Evolutionary conservation across 2,329 filamentous ascomycete genomes (phyloP), one percentile per base, ranked within the genome.

Genomic region (Alternaria sp.): DNA sequence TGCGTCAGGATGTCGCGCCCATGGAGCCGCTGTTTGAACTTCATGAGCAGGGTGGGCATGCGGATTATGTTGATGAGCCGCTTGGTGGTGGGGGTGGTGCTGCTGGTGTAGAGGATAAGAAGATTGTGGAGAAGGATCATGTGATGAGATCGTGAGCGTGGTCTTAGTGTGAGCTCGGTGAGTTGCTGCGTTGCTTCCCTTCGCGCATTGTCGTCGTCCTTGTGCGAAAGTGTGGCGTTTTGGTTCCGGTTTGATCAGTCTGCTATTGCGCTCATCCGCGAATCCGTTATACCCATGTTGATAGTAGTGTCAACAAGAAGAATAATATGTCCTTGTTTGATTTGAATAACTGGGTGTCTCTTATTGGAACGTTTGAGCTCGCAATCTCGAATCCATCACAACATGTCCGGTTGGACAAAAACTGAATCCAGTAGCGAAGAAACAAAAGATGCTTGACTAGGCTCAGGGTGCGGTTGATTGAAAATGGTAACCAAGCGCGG

Each of bases 1-100:
- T 81, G 30, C 61, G 73, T 4, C 71, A 69, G 44, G 61, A 78
- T 56, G 72, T 78, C 0, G 61, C 65, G 59, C 71, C 74, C 8
- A 69, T 73, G 51, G 70, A 71, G 50, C 70, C 67, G 25, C 50
- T 77, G 19, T 76, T 70, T 26, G 67, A 74, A 21, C 46, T 75
- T 1, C 40, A 71, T 8, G 73, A 71, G 53, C 64, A 69, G 26
- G 23, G 53, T 15, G 32, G 54, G 9, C 30, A 15, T 4, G 23
- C 12, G 4, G 54, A 61, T 26, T 53, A 56, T 28, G 25, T 36
- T 0, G 25, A n/a, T 23, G 61, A 61, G 23, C 57, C 58, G 15
- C 52, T 61, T 19, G 52, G 45, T 25, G 60, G 59, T 10, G 52
- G 45, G 4, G 25, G 46, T 36, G 32, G 50, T 6, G 52, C 32